Evolutionary conservation across 148 eudicot species (phyloP), one percentile per base, ranked within the genome.

Genomic region (Pouteria glomerata): DNA sequence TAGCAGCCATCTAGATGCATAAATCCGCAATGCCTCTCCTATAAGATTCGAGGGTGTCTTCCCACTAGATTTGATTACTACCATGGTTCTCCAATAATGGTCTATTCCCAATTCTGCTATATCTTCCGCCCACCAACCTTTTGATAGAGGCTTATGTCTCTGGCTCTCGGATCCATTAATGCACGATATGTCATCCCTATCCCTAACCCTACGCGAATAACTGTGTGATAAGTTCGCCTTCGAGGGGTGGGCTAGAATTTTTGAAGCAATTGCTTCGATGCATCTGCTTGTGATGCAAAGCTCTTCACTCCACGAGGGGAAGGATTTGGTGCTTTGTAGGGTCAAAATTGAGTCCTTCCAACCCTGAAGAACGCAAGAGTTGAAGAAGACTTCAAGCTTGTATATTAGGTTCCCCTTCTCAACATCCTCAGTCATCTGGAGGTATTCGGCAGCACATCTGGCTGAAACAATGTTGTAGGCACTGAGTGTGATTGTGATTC

Each of bases 401-500:
- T 79, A 76, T 7, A 86, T 74, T 21, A 90, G 71, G 72, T 90
- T 90, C 8, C 96, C 96, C 57, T 85, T 88, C 59, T 90, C 93
- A 2, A 83, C 89, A 30, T 86, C 87, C 68, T 88, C 93, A 26
- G 89, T 81, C 96, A 90, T 90, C 44, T 82, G 86, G 13, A 90
- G 90, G 52, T 84, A 90, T 51, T 90, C 89, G 0, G 96, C 86
- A 1, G 90, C 96, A 35, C 92, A 88, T 0, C 87, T 80, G 0
- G 69, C 76, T 0, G 92, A 39, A 5, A 39, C 44, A 39, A 39
- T 39, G 44, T 39, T 91, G 82, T 79, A 77, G 44, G 94, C 91
- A 72, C 91, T 87, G 18, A 91, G 69, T 41, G 91, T 89, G 82
- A 89, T 81, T 41, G 93, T 88, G 71, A 91, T 91, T n/a, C 90